These are phyloP conservation scores for Ophiostoma sp. DNA, from an alignment of 2,329 filamentous ascomycete genomes.

Conservation along the genomic window DNA sequence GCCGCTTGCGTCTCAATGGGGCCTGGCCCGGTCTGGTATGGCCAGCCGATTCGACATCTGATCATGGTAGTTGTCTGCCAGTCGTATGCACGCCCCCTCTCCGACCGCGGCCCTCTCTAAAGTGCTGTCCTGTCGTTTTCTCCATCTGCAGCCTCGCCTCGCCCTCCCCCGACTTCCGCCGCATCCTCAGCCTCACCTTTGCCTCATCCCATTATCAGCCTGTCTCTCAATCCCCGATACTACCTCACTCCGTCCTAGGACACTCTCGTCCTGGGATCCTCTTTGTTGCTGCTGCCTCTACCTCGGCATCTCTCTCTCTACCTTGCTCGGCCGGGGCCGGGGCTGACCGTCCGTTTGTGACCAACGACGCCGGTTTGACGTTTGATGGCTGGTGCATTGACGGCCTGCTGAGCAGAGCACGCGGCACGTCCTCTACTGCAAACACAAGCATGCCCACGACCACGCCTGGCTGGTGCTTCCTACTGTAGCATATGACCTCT, in stretches of 20 bases:
- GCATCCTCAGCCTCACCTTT: background rate
- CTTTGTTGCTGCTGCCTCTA: background rate
- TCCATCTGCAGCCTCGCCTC: background rate
- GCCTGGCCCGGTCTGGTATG: background rate
- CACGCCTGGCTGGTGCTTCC: constrained; percentile 7
- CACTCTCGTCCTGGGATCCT: background rate
- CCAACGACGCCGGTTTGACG: background rate
- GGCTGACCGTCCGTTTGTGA: background rate
- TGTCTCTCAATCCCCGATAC: background rate
- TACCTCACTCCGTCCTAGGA: background rate
- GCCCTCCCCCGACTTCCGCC: background rate
- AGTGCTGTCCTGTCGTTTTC: background rate
- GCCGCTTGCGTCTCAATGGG: background rate
- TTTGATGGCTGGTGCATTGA: background rate
- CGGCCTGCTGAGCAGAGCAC: background rate
- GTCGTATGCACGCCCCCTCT: background rate
- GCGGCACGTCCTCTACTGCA: background rate
- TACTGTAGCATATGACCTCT: background rate
- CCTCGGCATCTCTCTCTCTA: background rate
- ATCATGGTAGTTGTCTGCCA: background rate
- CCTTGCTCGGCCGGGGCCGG: background rate
- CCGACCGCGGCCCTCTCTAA: background rate
- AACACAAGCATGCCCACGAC: constrained; percentile 6
- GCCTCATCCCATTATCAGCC: background rate
- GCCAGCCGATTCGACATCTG: constrained; percentile 4